Evolutionary conservation across 1,139 yeast genomes (phyloP), one percentile per base, ranked within the genome.

Genomic region (Torulaspora globosa): DNA sequence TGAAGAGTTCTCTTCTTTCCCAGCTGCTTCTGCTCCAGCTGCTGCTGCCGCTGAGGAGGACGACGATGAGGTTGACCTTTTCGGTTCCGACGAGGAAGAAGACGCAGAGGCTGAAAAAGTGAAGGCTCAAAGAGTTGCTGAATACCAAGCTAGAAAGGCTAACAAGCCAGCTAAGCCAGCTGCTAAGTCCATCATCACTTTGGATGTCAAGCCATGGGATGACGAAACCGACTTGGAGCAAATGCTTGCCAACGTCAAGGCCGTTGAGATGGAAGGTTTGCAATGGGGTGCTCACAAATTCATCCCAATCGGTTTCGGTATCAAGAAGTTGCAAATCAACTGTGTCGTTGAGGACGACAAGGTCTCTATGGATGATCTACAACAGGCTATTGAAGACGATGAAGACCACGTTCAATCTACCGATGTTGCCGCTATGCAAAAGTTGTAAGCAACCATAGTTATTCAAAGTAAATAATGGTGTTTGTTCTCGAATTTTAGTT

Each of bases 131-230:
- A 89, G 98, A 84, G 76, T 92, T 67, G 97, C 96, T 70, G 96
- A 84, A 72, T 92, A 92, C 80, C 86, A 89, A 68, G 96, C 95
- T 66, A 89, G 86, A 84, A 92, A 92, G 84, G 96, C 96, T 60
- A 83, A 94, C 61, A 86, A 86, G 78, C 95, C 95, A 71, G 88
- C 97, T 67, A 88, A 88, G 81, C 88, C 97, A 67, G 96, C 96
- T 73, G 97, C 98, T 69, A 92, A 92, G 81, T 87, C 97, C 56
- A 78, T 89, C 62, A 96, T 92, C 67, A 92, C 98, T 66, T 70
- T 92, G 67, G 98, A 92, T 66, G 95, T 92, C 64, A 92, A 92
- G 84, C 97, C 97, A 75, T 92, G 98, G 98, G 98, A 92, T 75
- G 97, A 92, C 68, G 97, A 92, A 80, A 92, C 98, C 60, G 83